Evolutionary conservation across 2,329 filamentous ascomycete species (phyloP).

Genomic region (Aspergillus fischeri): DNA sequence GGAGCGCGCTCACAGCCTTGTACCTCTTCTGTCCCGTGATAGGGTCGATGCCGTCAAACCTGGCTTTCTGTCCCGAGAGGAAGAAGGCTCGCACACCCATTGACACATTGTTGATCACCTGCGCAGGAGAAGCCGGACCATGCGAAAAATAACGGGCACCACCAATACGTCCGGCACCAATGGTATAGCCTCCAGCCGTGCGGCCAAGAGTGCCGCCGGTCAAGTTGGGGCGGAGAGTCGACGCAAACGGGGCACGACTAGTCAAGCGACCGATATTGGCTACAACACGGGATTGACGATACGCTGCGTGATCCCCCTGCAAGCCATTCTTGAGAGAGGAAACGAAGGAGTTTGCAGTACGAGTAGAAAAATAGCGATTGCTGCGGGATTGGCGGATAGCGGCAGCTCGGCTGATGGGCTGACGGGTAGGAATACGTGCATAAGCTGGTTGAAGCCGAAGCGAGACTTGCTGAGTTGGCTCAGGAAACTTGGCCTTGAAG

Average conservation of each 20-base stretch:
- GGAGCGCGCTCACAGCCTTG: constrained; percentile 68
- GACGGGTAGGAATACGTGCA: constrained; percentile 52
- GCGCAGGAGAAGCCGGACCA: constrained; percentile 74
- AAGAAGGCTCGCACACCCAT: constrained; percentile 88
- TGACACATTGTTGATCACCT: constrained; percentile 94
- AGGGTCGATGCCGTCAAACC: constrained; percentile 73
- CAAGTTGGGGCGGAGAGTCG: constrained; percentile 82
- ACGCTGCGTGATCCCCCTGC: constrained; percentile 49
- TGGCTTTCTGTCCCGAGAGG: constrained; percentile 82
- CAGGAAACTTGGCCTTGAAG: constrained; percentile 41
- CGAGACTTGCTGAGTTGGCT: constrained; percentile 34
- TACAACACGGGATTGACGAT: constrained; percentile 55
- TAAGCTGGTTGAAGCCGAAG: constrained; percentile 58
- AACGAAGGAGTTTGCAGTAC: constrained; percentile 46
- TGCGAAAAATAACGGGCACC: constrained; percentile 87
- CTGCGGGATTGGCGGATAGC: constrained; percentile 61
- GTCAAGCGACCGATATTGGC: constrained; percentile 60
- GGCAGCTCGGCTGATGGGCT: constrained; percentile 59
- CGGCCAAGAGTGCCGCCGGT: constrained; percentile 82
- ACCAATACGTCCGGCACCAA: constrained; percentile 64
- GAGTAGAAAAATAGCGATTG: constrained; percentile 58
- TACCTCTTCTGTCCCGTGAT: constrained; percentile 71
- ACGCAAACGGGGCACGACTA: constrained; percentile 78
- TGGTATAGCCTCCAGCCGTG: constrained; percentile 82
- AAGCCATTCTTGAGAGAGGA: constrained; percentile 41